Base-by-base conservation (phyloP, 805 yeast genomes). In the Wickerhamomyces bisporus region DNA sequence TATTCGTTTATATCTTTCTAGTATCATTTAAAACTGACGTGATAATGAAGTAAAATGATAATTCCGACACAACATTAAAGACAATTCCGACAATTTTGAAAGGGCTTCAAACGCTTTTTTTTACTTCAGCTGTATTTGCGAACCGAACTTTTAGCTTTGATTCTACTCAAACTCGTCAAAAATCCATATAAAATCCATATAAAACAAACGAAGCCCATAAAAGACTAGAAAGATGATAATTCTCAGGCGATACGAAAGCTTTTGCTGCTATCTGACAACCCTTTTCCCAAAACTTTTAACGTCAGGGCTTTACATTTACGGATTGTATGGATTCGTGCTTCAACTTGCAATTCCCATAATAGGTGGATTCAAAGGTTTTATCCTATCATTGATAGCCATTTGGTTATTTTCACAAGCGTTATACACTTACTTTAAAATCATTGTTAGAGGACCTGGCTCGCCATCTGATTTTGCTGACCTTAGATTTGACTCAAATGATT, bases 371-470 rank as follows among this genome's bases (percentile, higher is more conserved):
- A 2, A 30, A 4, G 60, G 55, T 8, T 10, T 43, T 6, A 3
- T 50, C 0, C 24, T 64, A 0, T 52, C 52, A 3, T 24, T 59
- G 0, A 16, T 58, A 4, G 64, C 64, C 0, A 19, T 61, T 0
- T 19, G 47, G 13, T 49, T 74, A 10, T 66, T 64, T 23, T 18
- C 37, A 0, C 50, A 72, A 13, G 64, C 70, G 16, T 32, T 79
- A 5, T 66, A 67, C 45, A 62, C 82, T 2, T 82, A 82, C 52
- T 75, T 62, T 53, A 58, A 63, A 44, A 73, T 79, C 3, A 65
- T 80, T 2, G n/a, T 25, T 1, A 58, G 60, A 2, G 87, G 87
- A 0, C 71, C 83, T 0, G 91, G 91, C 0, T 74, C 81, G 14
- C 87, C 91, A 0, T 43, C 64, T 15, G 86, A 81, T 43, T 79